Conservation (phyloP, 2,329 filamentous ascomycete genomes). For the Beauveria scarabaeidicola region DNA sequence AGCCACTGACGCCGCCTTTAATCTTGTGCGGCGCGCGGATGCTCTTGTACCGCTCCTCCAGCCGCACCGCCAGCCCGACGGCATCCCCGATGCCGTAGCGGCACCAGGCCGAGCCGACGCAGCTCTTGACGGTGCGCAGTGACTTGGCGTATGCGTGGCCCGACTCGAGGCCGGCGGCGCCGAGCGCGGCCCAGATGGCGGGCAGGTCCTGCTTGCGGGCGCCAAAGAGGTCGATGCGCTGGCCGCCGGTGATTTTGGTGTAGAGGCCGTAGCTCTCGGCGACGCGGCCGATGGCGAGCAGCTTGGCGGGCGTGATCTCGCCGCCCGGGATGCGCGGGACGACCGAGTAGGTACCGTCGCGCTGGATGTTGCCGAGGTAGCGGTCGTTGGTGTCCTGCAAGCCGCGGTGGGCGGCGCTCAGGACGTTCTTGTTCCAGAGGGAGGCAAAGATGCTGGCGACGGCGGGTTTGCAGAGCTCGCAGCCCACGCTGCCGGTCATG, state of each 20-base stretch:
- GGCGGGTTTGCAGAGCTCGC: slow-evolving; percentile 78
- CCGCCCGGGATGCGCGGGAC: slow-evolving; percentile 75
- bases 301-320: slow-evolving; percentile 79
- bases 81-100: slow-evolving; percentile 82
- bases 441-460: slow-evolving; percentile 74
- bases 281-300: slow-evolving; percentile 75
- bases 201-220: slow-evolving; percentile 80
- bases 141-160: slow-evolving; percentile 89
- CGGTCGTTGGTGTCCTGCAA: slow-evolving; percentile 88
- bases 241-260: slow-evolving; percentile 86
- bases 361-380: slow-evolving; percentile 82
- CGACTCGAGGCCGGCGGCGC: slow-evolving; percentile 81
- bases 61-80: slow-evolving; percentile 78
- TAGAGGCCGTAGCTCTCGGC: slow-evolving; percentile 79
- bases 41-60: slow-evolving; percentile 88
- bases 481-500: slow-evolving; percentile 52
- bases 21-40: slow-evolving; percentile 85
- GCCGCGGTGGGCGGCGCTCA: slow-evolving; percentile 61
- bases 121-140: slow-evolving; percentile 82
- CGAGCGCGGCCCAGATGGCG: slow-evolving; percentile 70
- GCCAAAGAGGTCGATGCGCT: slow-evolving; percentile 89
- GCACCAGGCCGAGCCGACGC: slow-evolving; percentile 87
- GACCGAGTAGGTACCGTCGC: slow-evolving; percentile 85
- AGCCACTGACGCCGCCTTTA: slow-evolving; percentile 83
- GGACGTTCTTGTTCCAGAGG: slow-evolving; percentile 75